These are phyloP conservation scores for Agrocybe pediades DNA, from an alignment of 768 basidiomycete genomes.

Conservation along the genomic window DNA sequence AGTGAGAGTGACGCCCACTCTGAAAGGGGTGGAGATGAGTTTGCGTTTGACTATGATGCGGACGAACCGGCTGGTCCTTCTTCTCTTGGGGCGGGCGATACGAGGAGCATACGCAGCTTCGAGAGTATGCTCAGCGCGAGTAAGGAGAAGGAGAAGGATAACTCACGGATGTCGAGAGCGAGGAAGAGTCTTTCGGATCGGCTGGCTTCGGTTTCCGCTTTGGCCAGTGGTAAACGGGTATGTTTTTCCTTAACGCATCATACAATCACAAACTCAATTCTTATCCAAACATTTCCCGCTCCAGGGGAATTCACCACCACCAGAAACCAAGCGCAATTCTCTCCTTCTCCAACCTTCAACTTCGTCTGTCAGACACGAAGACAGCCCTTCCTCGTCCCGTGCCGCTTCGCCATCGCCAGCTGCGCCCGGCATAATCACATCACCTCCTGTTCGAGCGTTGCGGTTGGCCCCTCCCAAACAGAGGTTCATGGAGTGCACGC, in stretches of 20 bases:
- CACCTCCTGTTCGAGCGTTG: constrained; percentile 29
- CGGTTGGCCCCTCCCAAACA: constrained; percentile 62
- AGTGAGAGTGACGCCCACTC: constrained; percentile 38
- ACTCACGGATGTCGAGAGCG: constrained; percentile 18
- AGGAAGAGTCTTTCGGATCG: constrained; percentile 82
- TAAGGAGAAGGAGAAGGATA: constrained; percentile 4
- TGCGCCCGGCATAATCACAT: neutral
- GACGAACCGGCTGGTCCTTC: constrained; percentile 31
- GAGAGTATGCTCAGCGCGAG: constrained; percentile 78
- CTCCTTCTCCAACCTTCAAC: constrained; percentile 27
- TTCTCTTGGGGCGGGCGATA: constrained; percentile 47
- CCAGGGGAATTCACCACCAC: constrained; percentile 29
- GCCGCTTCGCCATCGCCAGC: constrained; percentile 37
- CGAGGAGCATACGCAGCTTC: constrained; percentile 83
- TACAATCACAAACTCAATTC: neutral
- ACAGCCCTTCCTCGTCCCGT: constrained; percentile 20
- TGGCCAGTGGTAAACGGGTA: constrained; percentile 38
- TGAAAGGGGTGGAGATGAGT: constrained; percentile 43
- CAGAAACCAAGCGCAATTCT: constrained; percentile 41
- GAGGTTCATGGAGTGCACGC: constrained; percentile 70
- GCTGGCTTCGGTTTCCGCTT: constrained; percentile 74
- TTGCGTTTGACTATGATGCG: constrained; percentile 35
- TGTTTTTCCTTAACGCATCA: neutral
- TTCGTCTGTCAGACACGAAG: neutral
- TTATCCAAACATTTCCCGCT: neutral